Evolutionary conservation across 2,329 filamentous ascomycete genomes (phyloP).

Genomic region (Colletotrichum liriopes): DNA sequence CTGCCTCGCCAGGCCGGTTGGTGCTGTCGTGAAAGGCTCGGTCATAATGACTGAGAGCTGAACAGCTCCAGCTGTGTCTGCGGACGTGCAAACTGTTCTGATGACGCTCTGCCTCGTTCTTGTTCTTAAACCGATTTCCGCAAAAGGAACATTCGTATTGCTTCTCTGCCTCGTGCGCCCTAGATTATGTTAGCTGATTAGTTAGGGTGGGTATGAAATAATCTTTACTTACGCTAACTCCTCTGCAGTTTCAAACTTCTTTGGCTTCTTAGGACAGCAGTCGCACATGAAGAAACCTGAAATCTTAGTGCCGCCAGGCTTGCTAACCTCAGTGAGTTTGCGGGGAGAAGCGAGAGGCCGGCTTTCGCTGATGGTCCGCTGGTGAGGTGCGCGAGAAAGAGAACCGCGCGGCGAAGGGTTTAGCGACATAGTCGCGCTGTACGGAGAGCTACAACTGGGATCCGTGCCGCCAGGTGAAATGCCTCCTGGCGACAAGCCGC

Average conservation of each 20-base stretch:
- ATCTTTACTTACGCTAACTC: slow-evolving; percentile 80
- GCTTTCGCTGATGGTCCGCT: slow-evolving; percentile 61
- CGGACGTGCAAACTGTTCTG: slow-evolving; percentile 95
- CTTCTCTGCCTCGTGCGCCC: slow-evolving; percentile 92
- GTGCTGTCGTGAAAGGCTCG: slow-evolving; percentile 90
- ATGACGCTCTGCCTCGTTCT: slow-evolving; percentile 96
- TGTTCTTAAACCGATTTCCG: slow-evolving; percentile 97
- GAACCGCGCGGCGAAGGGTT: slow-evolving; percentile 66
- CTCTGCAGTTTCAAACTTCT: slow-evolving; percentile 89
- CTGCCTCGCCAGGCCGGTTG: slow-evolving; percentile 75
- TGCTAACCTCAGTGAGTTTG: slow-evolving; percentile 66
- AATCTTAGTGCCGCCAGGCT: slow-evolving; percentile 63
- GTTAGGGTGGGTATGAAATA: not conserved
- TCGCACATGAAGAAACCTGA: slow-evolving; percentile 81
- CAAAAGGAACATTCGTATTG: slow-evolving; percentile 96
- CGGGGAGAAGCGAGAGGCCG: slow-evolving; percentile 64
- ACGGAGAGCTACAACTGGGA: slow-evolving; percentile 64
- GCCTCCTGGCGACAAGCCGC: slow-evolving; percentile 61
- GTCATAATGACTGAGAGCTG: slow-evolving; percentile 82
- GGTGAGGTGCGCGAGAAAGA: slow-evolving; percentile 61
- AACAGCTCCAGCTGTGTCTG: slow-evolving; percentile 97
- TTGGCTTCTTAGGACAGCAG: slow-evolving; percentile 97
- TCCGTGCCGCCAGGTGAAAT: slow-evolving; percentile 64
- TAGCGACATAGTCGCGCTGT: slow-evolving; percentile 63
- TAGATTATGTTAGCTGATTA: slow-evolving; percentile 57